phyloP scores from a whole-genome alignment of 345 rosid species.

The Microthlaspi erraticum region DNA sequence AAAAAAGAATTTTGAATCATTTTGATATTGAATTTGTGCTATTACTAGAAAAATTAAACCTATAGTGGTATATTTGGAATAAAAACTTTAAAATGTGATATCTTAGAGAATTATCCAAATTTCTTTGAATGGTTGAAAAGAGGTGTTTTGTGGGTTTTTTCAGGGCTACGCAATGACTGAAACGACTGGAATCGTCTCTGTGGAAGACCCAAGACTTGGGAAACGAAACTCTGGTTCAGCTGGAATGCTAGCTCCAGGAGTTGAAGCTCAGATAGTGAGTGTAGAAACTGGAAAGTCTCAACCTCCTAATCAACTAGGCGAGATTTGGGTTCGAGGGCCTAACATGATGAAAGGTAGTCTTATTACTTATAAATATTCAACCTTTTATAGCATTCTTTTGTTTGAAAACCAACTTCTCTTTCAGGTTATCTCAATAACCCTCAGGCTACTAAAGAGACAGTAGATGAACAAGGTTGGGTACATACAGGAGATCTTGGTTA shows the following conservation, averaged over 20 bases:
- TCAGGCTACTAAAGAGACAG: constrained; percentile 69
- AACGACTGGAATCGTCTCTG: constrained; percentile 66
- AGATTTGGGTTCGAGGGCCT: constrained; percentile 89
- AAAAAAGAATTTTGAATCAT: too few species aligned
- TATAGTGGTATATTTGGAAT: too few species aligned
- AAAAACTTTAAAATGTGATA: too few species aligned
- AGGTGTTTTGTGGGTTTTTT: constrained; percentile 33
- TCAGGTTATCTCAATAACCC: constrained; percentile 82
- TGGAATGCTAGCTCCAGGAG: constrained; percentile 70
- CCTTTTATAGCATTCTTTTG: neutral
- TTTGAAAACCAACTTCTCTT: constrained; percentile 23
- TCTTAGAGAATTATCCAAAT: too few species aligned
- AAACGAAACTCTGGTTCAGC: constrained; percentile 66
- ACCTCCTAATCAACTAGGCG: constrained; percentile 80
- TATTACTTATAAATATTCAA: too few species aligned
- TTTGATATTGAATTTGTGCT: too few species aligned
- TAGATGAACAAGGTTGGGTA: constrained; percentile 83
- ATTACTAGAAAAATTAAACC: too few species aligned
- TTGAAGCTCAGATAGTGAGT: constrained; percentile 74
- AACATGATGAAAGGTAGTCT: constrained; percentile 97
- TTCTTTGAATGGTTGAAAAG: constrained; percentile 5
- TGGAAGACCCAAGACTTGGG: constrained; percentile 60
- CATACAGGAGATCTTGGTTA: constrained; percentile 95
- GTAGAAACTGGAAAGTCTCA: constrained; percentile 64
- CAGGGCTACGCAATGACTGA: constrained; percentile 97